phyloP scores from a whole-genome alignment of 108 stramenopile species.

The Mediolabrus comicus region DNA sequence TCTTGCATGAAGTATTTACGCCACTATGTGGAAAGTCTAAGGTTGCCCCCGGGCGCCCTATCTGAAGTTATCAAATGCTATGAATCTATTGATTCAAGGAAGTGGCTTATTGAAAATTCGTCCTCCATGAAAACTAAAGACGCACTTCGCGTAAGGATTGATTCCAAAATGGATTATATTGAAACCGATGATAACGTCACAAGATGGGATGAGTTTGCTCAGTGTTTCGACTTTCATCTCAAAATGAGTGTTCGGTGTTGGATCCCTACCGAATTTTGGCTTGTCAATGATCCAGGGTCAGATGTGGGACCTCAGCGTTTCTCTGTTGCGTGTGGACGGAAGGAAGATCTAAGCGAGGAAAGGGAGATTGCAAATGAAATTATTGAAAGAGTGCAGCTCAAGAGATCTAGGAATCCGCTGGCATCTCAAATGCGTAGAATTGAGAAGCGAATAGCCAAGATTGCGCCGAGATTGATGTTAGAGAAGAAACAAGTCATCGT shows the following conservation, averaged over 20 bases:
- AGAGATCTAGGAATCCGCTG: constrained; percentile 8
- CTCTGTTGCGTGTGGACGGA: background rate
- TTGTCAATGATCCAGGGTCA: constrained; percentile 15
- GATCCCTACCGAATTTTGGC: constrained; percentile 33
- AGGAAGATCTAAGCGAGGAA: constrained; percentile 1
- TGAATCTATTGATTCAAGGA: constrained; percentile 3
- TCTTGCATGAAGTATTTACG: background rate
- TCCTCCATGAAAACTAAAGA: constrained; percentile 18
- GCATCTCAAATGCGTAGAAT: constrained; percentile 5
- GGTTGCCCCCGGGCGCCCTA: constrained; percentile 4
- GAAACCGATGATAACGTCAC: background rate
- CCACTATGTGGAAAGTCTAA: background rate
- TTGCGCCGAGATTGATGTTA: constrained; percentile 3
- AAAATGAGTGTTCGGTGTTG: constrained; percentile 12
- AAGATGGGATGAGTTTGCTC: constrained; percentile 29
- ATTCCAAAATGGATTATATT: background rate
- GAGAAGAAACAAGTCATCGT: constrained; percentile 39
- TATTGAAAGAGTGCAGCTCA: background rate
- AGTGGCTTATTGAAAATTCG: constrained; percentile 41
- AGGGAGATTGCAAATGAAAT: background rate
- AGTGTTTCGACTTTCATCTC: constrained; percentile 20
- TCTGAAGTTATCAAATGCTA: background rate
- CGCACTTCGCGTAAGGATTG: background rate
- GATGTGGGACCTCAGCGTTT: constrained; percentile 1
- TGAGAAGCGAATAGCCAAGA: background rate